phyloP scores from a whole-genome alignment of 768 basidiomycete genomes.

The Amanita rubescens region DNA sequence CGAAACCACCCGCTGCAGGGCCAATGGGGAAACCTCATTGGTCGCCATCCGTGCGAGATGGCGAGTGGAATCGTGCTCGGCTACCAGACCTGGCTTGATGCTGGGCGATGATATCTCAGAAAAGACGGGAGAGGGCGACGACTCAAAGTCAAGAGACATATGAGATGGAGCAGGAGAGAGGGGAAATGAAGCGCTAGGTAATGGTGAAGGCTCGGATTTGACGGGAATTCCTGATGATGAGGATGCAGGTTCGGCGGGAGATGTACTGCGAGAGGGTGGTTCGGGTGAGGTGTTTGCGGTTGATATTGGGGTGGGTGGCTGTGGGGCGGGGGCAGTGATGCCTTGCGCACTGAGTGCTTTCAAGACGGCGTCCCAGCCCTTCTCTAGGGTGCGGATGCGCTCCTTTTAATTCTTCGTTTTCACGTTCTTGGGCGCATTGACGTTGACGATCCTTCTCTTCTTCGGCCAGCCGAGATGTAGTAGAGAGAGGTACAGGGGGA shows the following conservation, averaged over 20 bases:
- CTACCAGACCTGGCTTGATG: constrained; percentile 16
- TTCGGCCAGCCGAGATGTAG: constrained; percentile 17
- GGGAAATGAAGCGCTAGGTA: constrained; percentile 29
- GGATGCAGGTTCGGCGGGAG: constrained; percentile 20
- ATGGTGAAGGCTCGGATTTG: constrained; percentile 16
- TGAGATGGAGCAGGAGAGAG: constrained; percentile 29
- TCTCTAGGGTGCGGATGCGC: constrained; percentile 71
- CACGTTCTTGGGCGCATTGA: constrained; percentile 37
- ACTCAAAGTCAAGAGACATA: constrained; percentile 25
- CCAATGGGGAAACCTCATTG: constrained; percentile 56
- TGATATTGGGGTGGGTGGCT: constrained; percentile 16
- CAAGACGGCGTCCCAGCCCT: constrained; percentile 75
- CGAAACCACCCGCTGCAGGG: constrained; percentile 92
- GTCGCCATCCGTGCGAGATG: constrained; percentile 98
- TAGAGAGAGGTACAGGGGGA: constrained; percentile 18
- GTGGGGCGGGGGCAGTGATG: constrained; percentile 39
- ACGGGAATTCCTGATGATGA: constrained; percentile 26
- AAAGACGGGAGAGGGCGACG: constrained; percentile 26
- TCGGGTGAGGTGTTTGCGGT: constrained; percentile 17
- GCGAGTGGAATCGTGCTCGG: constrained; percentile 69
- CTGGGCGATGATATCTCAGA: constrained; percentile 19
- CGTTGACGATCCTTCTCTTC: constrained; percentile 41
- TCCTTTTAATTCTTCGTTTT: constrained; percentile 73
- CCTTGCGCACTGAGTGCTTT: constrained; percentile 68
- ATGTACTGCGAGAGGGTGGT: constrained; percentile 19